These are phyloP conservation scores for Solanum ossicruentum DNA, from an alignment of 257 asterid genomes.

Conservation along the genomic window DNA sequence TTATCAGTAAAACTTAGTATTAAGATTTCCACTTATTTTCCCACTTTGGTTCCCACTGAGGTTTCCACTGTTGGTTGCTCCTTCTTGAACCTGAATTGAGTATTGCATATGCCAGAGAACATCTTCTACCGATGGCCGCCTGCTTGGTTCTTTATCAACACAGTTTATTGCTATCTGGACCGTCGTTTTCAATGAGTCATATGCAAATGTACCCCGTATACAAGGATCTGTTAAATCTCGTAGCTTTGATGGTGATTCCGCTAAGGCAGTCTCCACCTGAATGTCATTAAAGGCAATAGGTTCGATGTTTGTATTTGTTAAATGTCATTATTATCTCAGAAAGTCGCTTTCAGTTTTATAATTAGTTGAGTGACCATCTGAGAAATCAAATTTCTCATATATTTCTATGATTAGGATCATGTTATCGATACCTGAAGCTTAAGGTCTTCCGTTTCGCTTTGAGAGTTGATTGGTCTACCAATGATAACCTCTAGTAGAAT, in stretches of 20 bases:
- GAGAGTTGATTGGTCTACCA: slow-evolving; percentile 56
- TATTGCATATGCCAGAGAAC: slow-evolving; percentile 99
- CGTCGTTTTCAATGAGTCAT: slow-evolving; percentile 72
- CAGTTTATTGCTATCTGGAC: slow-evolving; percentile 72
- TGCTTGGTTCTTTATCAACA: slow-evolving; percentile 45
- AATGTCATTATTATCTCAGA: neutral
- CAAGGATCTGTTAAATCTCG: slow-evolving; percentile 66
- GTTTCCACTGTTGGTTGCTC: slow-evolving; percentile 82
- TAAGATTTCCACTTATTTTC: slow-evolving; percentile 34
- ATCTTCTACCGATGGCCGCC: slow-evolving; percentile 81
- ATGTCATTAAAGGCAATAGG: neutral
- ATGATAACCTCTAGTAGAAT: slow-evolving; percentile 56
- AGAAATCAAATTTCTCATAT: neutral
- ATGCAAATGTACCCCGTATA: slow-evolving; percentile 74
- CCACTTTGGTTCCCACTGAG: slow-evolving; percentile 40
- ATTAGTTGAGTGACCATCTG: too few relatives aligned
- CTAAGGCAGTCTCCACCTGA: slow-evolving; percentile 71
- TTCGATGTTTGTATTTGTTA: neutral
- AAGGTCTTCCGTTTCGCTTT: slow-evolving; percentile 47
- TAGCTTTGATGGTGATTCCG: slow-evolving; percentile 70
- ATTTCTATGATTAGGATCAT: neutral
- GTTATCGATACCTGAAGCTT: slow-evolving; percentile 46
- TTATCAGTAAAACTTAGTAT: slow-evolving; percentile 25
- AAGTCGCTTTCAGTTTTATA: too few relatives aligned
- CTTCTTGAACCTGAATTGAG: slow-evolving; percentile 96